Evolutionary conservation across 129 eudicot species (phyloP).

Genomic region (Scalesia atractyloides): DNA sequence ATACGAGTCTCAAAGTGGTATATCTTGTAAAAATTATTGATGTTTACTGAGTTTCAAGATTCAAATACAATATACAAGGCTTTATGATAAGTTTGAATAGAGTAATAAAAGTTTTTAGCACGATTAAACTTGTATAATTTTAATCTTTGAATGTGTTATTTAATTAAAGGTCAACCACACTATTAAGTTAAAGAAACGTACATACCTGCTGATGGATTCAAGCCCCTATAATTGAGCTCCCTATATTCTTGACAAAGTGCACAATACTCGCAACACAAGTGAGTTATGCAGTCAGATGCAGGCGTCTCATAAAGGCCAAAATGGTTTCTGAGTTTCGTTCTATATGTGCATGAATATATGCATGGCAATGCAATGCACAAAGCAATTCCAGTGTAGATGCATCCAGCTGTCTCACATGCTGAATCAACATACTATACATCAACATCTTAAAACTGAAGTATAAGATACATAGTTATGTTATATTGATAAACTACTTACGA

Average conservation of each 20-base stretch:
- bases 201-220: conserved; percentile 53
- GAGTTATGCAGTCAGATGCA: conserved; percentile 53
- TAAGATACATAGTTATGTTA: neutral
- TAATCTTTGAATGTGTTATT: too few species aligned
- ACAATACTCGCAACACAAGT: conserved; percentile 57
- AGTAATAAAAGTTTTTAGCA: too few species aligned
- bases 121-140: too few species aligned
- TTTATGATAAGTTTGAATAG: too few species aligned
- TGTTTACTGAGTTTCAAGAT: too few species aligned
- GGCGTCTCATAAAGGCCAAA: conserved; percentile 51
- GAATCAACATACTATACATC: too few species aligned
- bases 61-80: too few species aligned
- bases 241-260: conserved; percentile 66
- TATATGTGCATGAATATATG: conserved; percentile 45
- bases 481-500: conserved; percentile 28
- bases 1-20: too few species aligned
- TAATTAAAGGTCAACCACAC: too few species aligned
- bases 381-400: conserved; percentile 27
- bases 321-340: conserved; percentile 38
- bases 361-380: conserved; percentile 46
- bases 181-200: too few species aligned
- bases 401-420: conserved; percentile 59
- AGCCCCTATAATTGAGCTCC: conserved; percentile 51
- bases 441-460: neutral
- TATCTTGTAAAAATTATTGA: too few species aligned